A percentile compares a stretch with the other conserved stretches of the same genome.
phyloP scores from a whole-genome alignment of 495 filamentous ascomycete species.

The Podospora pseudocomata region DNA sequence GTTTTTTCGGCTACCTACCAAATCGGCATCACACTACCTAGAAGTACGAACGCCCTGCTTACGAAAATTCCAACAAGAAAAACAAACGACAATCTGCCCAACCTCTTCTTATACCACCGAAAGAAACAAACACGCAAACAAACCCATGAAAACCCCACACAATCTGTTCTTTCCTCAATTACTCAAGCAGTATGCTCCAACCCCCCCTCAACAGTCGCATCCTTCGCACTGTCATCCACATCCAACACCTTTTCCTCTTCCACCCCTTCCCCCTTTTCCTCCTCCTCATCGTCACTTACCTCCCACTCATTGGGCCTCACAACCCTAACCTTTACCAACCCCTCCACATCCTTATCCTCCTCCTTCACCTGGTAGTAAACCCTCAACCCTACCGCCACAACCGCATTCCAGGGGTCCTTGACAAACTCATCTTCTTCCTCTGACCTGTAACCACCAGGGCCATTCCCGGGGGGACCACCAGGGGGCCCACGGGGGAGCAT shows the following conservation, averaged over 20 bases:
- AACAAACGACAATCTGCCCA: too few relatives aligned
- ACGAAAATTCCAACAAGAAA: neutral
- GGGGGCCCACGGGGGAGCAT: neutral
- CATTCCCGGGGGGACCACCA: neutral
- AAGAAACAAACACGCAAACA: neutral
- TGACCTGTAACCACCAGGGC: neutral
- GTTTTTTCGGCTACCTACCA: neutral
- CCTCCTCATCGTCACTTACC: conserved; percentile 24
- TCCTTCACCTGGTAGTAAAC: conserved; percentile 64
- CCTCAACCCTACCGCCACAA: conserved; percentile 72
- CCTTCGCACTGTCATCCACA: conserved; percentile 48
- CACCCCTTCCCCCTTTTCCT: conserved; percentile 20
- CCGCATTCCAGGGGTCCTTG: conserved; percentile 78
- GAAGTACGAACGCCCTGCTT: neutral
- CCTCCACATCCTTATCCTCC: conserved; percentile 46
- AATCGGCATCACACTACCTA: neutral
- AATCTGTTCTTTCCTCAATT: neutral
- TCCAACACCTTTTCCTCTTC: conserved; percentile 43
- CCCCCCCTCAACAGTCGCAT: conserved; percentile 36
- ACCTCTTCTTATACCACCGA: neutral
- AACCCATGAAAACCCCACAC: neutral
- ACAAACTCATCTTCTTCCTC: conserved; percentile 42
- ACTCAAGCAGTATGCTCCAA: neutral
- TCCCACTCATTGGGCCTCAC: conserved; percentile 38
- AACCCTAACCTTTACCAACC: conserved; percentile 41